Evolutionary conservation across 306 rosid genomes (phyloP), one percentile per base, ranked within the genome.

Genomic region (Cicer chorassanicum): DNA sequence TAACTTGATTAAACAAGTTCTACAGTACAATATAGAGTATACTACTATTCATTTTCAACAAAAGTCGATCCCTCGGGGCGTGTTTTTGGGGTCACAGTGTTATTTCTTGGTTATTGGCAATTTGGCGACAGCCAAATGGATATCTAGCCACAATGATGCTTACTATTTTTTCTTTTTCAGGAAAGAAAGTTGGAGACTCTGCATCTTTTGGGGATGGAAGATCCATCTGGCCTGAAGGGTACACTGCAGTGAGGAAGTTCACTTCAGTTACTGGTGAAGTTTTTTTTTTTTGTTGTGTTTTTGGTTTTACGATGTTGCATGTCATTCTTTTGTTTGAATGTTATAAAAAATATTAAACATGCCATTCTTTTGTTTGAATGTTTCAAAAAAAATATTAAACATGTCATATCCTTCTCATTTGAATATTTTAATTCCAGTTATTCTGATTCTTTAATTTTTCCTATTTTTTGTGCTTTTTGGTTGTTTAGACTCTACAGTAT

Each of bases 171-270:
- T 5, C 12, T 70, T 45, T 81, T 80, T 51, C 95, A 94, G 98
- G 98, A 79, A 94, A 86, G 81, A 81, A 90, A 72, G 96, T 86
- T 65, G 78, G 87, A 70, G 90, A 88, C 68, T 88, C 94, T n/a
- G 68, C 87, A 62, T 84, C 80, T 82, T 93, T 91, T 70, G 81
- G 75, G 53, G 91, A 90, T 70, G 90, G 87, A 70, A 83, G 69
- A 61, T 79, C 70, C 57, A 81, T 91, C 81, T 94, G 98, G 93
- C 97, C 98, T 8, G 95, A 94, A 85, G 98, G 98, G 48, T 94
- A 94, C 79, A 91, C 87, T 49, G 98, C 97, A 78, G 63, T 90
- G 78, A 84, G 96, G 84, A 88, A 90, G 77, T 94, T 94, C 80
- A 79, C 87, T 75, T 94, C 98, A 79, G 76, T 94, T 74, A 76